Evolutionary conservation across 768 basidiomycete genomes (phyloP).

Genomic region (Termitomyces sp.): DNA sequence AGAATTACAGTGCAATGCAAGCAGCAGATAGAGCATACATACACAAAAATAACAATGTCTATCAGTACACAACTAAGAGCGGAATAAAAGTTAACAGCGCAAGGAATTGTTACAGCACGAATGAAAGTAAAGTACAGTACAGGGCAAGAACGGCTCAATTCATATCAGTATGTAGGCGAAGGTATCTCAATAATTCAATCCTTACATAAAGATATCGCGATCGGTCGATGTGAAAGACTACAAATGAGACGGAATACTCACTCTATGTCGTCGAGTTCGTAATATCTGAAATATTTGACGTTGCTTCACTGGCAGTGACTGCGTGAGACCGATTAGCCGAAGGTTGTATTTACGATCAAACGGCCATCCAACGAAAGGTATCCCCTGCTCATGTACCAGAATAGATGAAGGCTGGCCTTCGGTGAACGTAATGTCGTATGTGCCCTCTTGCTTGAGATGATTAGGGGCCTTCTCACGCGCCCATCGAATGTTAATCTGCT

Average conservation of each 20-base stretch:
- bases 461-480: slow-evolving; percentile 40
- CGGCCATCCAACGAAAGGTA: slow-evolving; percentile 32
- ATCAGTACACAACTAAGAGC: too few species aligned
- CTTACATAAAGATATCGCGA: not conserved
- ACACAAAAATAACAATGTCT: not conserved
- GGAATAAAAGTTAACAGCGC: not conserved
- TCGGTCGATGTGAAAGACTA: not conserved
- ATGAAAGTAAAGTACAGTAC: not conserved
- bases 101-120: not conserved
- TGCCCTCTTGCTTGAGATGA: slow-evolving; percentile 43
- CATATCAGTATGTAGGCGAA: not conserved
- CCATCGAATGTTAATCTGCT: slow-evolving; percentile 43
- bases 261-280: not conserved
- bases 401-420: slow-evolving; percentile 20
- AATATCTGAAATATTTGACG: not conserved
- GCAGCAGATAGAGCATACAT: not conserved
- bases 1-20: not conserved
- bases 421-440: slow-evolving; percentile 28
- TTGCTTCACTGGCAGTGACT: not conserved
- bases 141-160: not conserved
- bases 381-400: slow-evolving; percentile 32
- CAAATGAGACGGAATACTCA: not conserved
- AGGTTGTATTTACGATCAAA: slow-evolving; percentile 28
- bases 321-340: not conserved
- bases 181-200: not conserved